Conservation (phyloP, 768 basidiomycete genomes). For the Serendipita sp. region DNA sequence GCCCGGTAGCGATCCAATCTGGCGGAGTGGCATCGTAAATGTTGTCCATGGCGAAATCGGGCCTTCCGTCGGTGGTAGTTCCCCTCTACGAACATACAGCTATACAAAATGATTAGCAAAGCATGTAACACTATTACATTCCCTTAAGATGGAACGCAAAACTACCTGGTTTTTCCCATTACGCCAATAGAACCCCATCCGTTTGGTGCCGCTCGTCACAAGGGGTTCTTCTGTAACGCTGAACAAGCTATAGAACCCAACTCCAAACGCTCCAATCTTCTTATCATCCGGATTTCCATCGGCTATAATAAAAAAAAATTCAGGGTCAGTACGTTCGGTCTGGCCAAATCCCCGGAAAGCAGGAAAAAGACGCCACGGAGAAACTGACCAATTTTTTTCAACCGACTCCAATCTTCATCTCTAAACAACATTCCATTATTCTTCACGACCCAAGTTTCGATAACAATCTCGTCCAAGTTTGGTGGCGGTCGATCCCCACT, state of each 20-base stretch:
- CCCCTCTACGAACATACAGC: slow-evolving; percentile 72
- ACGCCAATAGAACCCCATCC: slow-evolving; percentile 97
- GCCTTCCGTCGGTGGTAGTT: slow-evolving; percentile 18
- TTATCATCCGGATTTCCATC: slow-evolving; percentile 90
- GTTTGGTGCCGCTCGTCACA: slow-evolving; percentile 47
- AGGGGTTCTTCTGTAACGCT: slow-evolving; percentile 74
- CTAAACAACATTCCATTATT: slow-evolving; percentile 79
- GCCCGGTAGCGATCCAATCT: slow-evolving; percentile 61
- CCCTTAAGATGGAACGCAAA: too few species aligned
- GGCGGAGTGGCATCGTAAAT: slow-evolving; percentile 79
- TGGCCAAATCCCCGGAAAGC: slow-evolving; percentile 1
- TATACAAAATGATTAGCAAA: slow-evolving; percentile 19
- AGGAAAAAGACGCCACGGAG: too few species aligned
- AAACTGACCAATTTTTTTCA: slow-evolving; percentile 70
- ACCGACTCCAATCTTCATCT: slow-evolving; percentile 72
- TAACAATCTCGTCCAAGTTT: slow-evolving; percentile 14
- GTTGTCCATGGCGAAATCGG: slow-evolving; percentile 51
- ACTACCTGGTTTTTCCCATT: slow-evolving; percentile 64
- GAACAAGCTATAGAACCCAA: slow-evolving; percentile 72
- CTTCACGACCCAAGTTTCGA: slow-evolving; percentile 68
- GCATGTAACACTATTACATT: neutral
- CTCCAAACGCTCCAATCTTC: slow-evolving; percentile 91
- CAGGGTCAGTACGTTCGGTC: too few species aligned
- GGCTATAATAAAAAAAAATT: slow-evolving; percentile 35
- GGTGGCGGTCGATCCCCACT: neutral